These are phyloP conservation scores for Coemansia sp. DNA, from an alignment of 192 early-diverging fungal species.

Conservation along the genomic window DNA sequence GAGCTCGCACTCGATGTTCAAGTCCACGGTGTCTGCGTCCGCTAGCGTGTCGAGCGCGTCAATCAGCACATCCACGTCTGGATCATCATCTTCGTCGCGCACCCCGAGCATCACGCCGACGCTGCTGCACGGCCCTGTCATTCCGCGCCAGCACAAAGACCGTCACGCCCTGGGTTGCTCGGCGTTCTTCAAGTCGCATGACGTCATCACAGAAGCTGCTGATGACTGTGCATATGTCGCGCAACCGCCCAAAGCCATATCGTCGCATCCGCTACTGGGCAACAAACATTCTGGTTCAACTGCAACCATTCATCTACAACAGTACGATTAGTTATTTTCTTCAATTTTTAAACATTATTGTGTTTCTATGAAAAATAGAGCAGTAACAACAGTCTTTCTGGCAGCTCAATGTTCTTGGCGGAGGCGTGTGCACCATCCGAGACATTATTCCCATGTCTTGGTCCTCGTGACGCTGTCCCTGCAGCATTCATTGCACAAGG, in stretches of 20 bases:
- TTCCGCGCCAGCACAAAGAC: conserved; percentile 31
- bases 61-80: conserved; percentile 13
- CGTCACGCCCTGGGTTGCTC: conserved; percentile 10
- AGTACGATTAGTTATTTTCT: conserved; percentile 14
- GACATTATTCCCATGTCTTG: too few relatives aligned
- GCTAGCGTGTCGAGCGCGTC: conserved; percentile 13
- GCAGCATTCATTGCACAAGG: too few relatives aligned
- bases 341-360: background rate
- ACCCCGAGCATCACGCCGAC: conserved; percentile 24
- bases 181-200: conserved; percentile 24
- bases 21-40: background rate
- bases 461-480: too few relatives aligned
- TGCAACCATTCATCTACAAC: conserved; percentile 32
- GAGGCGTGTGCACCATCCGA: too few relatives aligned
- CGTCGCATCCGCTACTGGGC: conserved; percentile 4
- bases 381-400: too few relatives aligned
- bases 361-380: too few relatives aligned
- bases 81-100: conserved; percentile 14
- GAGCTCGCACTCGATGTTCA: conserved; percentile 11
- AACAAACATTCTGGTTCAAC: conserved; percentile 18
- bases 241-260: background rate
- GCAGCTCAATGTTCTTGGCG: too few relatives aligned
- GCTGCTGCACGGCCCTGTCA: conserved; percentile 31
- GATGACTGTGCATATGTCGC: background rate
- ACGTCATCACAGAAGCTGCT: conserved; percentile 7